These are phyloP conservation scores for Leccinum longicurvipes DNA, from an alignment of 768 basidiomycete genomes.

Conservation along the genomic window DNA sequence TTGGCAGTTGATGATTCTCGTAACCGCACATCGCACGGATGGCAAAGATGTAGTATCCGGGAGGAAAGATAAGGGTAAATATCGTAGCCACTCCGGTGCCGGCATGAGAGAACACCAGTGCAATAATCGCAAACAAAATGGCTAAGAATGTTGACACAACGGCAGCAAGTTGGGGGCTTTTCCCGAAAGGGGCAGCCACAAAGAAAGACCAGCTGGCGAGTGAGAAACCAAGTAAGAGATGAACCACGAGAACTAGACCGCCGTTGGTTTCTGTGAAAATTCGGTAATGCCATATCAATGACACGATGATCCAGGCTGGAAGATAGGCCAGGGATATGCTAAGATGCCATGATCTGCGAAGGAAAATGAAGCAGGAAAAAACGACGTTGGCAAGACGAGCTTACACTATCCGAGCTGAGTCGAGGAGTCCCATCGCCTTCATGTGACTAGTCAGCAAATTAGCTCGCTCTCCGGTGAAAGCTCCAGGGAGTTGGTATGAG, in stretches of 20 bases:
- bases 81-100: slow-evolving; percentile 49
- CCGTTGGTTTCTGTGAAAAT: slow-evolving; percentile 63
- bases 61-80: slow-evolving; percentile 71
- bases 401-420: slow-evolving; percentile 63
- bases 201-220: slow-evolving; percentile 74
- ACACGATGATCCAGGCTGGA: slow-evolving; percentile 71
- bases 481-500: slow-evolving; percentile 73
- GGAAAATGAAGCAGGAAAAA: not conserved
- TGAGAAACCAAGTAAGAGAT: slow-evolving; percentile 64
- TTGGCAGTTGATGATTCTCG: slow-evolving; percentile 55
- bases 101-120: slow-evolving; percentile 47
- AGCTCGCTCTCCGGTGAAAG: slow-evolving; percentile 64
- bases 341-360: slow-evolving; percentile 56
- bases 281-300: slow-evolving; percentile 59
- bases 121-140: slow-evolving; percentile 65
- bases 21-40: slow-evolving; percentile 65
- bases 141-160: slow-evolving; percentile 62
- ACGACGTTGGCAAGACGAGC: slow-evolving; percentile 9
- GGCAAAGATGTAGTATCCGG: slow-evolving; percentile 72
- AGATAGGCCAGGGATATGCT: slow-evolving; percentile 66
- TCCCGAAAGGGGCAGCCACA: slow-evolving; percentile 64
- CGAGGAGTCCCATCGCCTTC: slow-evolving; percentile 76
- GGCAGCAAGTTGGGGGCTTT: slow-evolving; percentile 70
- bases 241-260: slow-evolving; percentile 58
- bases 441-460: slow-evolving; percentile 64